Percentiles rank a stretch among this genome's conserved stretches.
phyloP scores from a whole-genome alignment of 345 rosid species.

The Citrus cavaleriei region DNA sequence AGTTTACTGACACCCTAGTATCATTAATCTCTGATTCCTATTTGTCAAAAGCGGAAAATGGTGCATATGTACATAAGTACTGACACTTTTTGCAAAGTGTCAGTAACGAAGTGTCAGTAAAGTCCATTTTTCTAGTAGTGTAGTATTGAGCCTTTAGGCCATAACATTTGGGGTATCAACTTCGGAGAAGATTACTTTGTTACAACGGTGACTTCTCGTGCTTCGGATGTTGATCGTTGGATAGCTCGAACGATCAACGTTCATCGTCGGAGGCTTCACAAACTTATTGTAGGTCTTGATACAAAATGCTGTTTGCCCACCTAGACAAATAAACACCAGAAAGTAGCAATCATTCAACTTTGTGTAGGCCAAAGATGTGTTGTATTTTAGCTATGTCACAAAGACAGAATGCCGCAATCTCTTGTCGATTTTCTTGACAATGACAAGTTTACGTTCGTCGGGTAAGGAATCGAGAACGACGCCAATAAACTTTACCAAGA shows the following conservation, averaged over 20 bases:
- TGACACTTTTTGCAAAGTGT: no score
- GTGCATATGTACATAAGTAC: no score
- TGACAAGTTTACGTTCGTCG: neutral
- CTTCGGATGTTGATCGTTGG: neutral
- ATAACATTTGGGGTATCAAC: neutral
- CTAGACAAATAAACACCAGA: no score
- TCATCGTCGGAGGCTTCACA: neutral
- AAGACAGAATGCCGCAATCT: neutral
- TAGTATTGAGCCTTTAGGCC: neutral
- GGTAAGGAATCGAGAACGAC: neutral
- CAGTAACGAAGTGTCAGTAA: no score
- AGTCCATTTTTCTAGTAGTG: no score
- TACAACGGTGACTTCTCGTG: neutral
- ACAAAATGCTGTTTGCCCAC: no score
- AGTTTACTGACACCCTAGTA: no score
- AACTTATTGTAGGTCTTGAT: neutral
- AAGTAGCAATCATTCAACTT: constrained; percentile 1
- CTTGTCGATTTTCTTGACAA: neutral
- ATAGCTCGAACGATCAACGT: neutral
- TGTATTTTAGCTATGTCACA: neutral
- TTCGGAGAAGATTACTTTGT: neutral
- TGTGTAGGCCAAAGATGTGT: neutral
- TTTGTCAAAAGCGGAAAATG: no score
- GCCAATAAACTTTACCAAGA: neutral
- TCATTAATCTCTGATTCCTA: no score